Base-by-base conservation (phyloP, 176 grass and related monocot genomes). In the Typha latifolia region DNA sequence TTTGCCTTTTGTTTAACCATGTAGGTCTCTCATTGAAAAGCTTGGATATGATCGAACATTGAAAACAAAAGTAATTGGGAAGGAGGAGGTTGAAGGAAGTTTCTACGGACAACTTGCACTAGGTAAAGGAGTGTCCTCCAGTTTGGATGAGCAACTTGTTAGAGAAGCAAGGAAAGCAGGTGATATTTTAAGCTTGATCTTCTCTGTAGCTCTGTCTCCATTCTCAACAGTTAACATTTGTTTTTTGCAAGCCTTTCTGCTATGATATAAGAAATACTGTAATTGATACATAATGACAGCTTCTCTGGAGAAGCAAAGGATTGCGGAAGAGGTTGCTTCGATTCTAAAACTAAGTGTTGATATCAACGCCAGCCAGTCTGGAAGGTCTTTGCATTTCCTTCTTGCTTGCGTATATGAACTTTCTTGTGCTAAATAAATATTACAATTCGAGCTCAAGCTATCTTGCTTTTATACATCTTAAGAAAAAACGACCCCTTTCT, bases 61-160 rank as follows among this genome's bases (percentile, higher is more conserved):
- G 37, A 91, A 92, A 76, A 55, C 87, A 73, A 84, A 92, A 68
- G 76, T 97, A 84, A 62, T 97, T 82, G 93, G 93, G 49, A 92
- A 86, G 69, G 77, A 76, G 49, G 93, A 97, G 79, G 93, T 92
- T n/a, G 81, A 91, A 84, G 76, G 47, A 77, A 97, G 93, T 50
- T 84, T 92, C 8, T 97, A 89, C 78, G 93, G 93, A 7, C 93
- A 92, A 61, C 93, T 97, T 82, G 81, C 86, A 76, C 74, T 97
- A 65, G 88, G 93, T 2, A 85, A 89, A 92, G 93, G 88, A 73
- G 73, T 89, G 0, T 67, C 85, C 32, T 84, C 78, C 48, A 76
- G 88, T 75, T 80, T 97, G 75, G 93, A 97, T 7, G 93, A 97
- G 71, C 75, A 89, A 78, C 80, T 97, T 75, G 55, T 82, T 55